These are phyloP conservation scores for Dictyostelium purpureum DNA, from an alignment of 78 protist species.

Conservation along the genomic window DNA sequence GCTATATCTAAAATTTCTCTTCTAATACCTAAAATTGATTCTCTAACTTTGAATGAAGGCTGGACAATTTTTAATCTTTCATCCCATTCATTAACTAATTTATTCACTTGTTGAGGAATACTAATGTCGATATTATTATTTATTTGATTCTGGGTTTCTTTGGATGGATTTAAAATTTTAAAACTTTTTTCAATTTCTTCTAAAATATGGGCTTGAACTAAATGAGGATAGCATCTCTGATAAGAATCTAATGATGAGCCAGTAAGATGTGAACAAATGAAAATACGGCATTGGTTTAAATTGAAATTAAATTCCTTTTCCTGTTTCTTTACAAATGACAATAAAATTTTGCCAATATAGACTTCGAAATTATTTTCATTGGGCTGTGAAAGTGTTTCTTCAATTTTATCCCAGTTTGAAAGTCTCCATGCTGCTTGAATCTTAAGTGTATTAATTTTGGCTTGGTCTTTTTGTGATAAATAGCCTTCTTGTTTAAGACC, in stretches of 20 bases:
- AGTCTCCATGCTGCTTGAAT: constrained; percentile 68
- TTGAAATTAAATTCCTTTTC: constrained; percentile 33
- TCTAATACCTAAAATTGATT: constrained; percentile 68
- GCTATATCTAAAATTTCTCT: constrained; percentile 39
- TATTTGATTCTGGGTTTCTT: background rate
- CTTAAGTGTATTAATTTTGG: background rate
- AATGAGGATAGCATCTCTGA: constrained; percentile 74
- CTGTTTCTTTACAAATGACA: background rate
- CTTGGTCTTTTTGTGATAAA: background rate
- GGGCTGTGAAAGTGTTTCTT: background rate
- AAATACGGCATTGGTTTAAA: background rate
- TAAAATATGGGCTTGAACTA: constrained; percentile 85
- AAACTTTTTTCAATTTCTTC: constrained; percentile 84
- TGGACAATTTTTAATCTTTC: constrained; percentile 61
- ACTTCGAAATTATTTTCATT: constrained; percentile 57
- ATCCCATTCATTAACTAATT: constrained; percentile 29
- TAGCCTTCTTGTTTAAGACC: constrained; percentile 26
- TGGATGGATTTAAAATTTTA: background rate
- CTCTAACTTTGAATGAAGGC: constrained; percentile 57
- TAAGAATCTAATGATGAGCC: constrained; percentile 85
- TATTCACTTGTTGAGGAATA: background rate
- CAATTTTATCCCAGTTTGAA: constrained; percentile 50
- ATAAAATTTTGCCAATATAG: constrained; percentile 12
- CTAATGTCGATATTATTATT: background rate
- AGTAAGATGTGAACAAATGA: constrained; percentile 33